Evolutionary conservation across 345 rosid genomes (phyloP).

Genomic region (Eutrema yunnanense): DNA sequence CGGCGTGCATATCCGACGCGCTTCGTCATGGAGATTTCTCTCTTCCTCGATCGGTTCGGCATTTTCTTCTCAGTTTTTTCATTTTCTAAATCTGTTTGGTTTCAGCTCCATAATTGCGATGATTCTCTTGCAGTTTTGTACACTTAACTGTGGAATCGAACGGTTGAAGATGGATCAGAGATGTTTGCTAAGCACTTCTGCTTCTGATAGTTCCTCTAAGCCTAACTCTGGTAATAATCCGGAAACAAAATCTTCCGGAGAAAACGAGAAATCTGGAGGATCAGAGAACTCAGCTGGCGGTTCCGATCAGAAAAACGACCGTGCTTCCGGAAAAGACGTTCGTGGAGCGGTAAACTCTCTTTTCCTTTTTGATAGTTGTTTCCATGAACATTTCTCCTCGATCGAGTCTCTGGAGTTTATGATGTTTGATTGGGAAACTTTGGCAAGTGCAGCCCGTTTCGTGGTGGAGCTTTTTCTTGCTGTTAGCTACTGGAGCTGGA

Average conservation of each 20-base stretch:
- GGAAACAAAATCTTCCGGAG: constrained; percentile 33
- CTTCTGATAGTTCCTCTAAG: constrained; percentile 21
- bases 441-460: constrained; percentile 68
- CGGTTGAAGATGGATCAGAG: constrained; percentile 30
- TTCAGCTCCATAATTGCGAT: background rate
- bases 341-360: constrained; percentile 82
- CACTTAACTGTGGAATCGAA: constrained; percentile 30
- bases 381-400: background rate
- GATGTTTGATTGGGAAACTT: constrained; percentile 9
- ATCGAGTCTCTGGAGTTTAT: background rate
- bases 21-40: constrained; percentile 22
- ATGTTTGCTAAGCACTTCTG: constrained; percentile 31
- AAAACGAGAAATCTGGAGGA: constrained; percentile 45
- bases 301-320: constrained; percentile 42
- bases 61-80: background rate
- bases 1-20: constrained; percentile 21
- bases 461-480: constrained; percentile 83
- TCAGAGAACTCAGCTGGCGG: constrained; percentile 40
- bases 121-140: constrained; percentile 29
- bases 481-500: constrained; percentile 77
- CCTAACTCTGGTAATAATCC: constrained; percentile 14
- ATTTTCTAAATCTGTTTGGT: background rate
- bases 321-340: constrained; percentile 56
- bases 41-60: constrained; percentile 39
- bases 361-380: background rate